phyloP scores from a whole-genome alignment of 2,329 filamentous ascomycete species.

The Orbilia oligospora region DNA sequence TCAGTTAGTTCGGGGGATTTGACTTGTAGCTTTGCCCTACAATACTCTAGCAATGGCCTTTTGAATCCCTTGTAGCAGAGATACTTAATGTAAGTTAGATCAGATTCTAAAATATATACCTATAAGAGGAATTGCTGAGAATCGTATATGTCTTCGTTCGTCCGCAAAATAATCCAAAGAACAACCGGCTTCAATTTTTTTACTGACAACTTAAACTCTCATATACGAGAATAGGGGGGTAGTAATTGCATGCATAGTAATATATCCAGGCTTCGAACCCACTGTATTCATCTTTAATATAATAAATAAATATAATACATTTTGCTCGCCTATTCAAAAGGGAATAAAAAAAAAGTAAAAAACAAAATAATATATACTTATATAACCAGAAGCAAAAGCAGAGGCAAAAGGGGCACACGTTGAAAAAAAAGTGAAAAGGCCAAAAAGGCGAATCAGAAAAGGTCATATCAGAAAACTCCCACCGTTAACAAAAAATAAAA shows the following conservation, averaged over 20 bases:
- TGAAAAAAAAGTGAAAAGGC: background rate
- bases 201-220: too few species aligned
- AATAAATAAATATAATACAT: conserved; percentile 26
- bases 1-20: too few species aligned
- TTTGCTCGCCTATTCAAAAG: conserved; percentile 10
- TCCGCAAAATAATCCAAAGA: too few species aligned
- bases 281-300: conserved; percentile 17
- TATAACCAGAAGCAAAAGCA: conserved; percentile 11
- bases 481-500: conserved; percentile 17
- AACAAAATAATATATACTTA: conserved; percentile 3
- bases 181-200: too few species aligned
- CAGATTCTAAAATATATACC: too few species aligned
- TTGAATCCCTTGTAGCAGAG: too few species aligned
- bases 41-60: too few species aligned
- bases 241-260: background rate
- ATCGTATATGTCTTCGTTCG: too few species aligned
- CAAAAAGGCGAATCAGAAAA: conserved; percentile 13
- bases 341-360: background rate
- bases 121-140: too few species aligned
- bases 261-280: conserved; percentile 17
- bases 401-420: background rate
- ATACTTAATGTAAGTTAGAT: too few species aligned
- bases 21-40: too few species aligned
- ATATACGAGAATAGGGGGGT: too few species aligned
- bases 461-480: conserved; percentile 8